Percentiles rank a stretch among this genome's conserved stretches.
phyloP scores from a whole-genome alignment of 257 asterid genomes.

The Nicotiana undulata region DNA sequence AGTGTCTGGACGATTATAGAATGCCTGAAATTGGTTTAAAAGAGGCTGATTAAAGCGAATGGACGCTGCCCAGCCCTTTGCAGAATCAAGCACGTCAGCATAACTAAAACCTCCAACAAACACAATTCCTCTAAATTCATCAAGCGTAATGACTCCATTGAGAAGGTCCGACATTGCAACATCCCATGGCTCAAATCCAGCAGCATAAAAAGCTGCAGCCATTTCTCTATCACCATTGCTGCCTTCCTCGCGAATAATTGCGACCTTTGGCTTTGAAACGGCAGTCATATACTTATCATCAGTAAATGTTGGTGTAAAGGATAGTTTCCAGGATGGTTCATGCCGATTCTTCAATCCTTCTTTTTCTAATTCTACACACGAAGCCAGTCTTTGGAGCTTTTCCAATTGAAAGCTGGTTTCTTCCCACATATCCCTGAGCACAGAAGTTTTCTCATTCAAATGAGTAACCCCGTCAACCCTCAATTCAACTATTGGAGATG shows the following conservation, averaged over 20 bases:
- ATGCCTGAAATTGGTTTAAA: constrained; percentile 67
- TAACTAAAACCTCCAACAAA: constrained; percentile 97
- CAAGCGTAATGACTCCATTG: constrained; percentile 41
- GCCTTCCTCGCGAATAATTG: constrained; percentile 89
- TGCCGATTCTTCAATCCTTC: constrained; percentile 61
- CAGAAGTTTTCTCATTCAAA: constrained; percentile 47
- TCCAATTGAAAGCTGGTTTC: constrained; percentile 82
- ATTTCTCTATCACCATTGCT: constrained; percentile 97
- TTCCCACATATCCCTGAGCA: constrained; percentile 85
- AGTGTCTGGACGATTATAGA: constrained; percentile 65
- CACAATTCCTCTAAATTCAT: constrained; percentile 57
- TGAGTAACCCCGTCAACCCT: constrained; percentile 50
- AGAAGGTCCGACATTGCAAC: constrained; percentile 89
- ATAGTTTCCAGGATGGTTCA: constrained; percentile 66
- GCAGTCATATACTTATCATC: constrained; percentile 43
- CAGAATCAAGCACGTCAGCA: constrained; percentile 91
- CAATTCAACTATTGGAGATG: constrained; percentile 39
- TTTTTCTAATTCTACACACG: constrained; percentile 75
- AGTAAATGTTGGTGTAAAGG: constrained; percentile 60
- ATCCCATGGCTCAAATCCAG: constrained; percentile 98
- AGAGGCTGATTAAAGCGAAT: constrained; percentile 70
- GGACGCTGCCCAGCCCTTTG: constrained; percentile 96
- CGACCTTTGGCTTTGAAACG: constrained; percentile 69
- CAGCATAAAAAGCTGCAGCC: constrained; percentile 86
- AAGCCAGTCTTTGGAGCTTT: constrained; percentile 63